Base-by-base conservation (phyloP, 1,284 basidiomycete species). In the Naganishia albida region DNA sequence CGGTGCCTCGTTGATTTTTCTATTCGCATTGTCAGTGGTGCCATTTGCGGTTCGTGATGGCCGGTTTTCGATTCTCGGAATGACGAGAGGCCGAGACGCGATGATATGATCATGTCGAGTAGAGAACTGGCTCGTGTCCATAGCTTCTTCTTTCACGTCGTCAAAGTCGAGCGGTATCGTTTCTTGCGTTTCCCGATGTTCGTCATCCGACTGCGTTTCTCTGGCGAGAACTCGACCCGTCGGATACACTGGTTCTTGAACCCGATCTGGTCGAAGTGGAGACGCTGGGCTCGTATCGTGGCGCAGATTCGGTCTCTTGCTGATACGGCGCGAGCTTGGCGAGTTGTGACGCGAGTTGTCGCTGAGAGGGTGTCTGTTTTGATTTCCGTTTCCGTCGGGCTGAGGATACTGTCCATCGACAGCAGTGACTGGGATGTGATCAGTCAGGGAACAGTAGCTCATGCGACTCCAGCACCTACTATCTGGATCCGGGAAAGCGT, bases 341-440 rank as follows among this genome's bases (percentile, higher is more conserved):
- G 57, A 50, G 16, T 60, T 60, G 23, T 60, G 57, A 15, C 13
- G 34, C 10, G 46, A 60, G 57, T 20, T 60, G 15, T 60, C 23
- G 38, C 57, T 60, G 23, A 60, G 40, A 20, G 57, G 57, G 1
- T 50, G 16, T 49, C 57, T 25, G 25, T 30, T 30, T 28, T 16
- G 49, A 51, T 28, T 28, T 34, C 15, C 26, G 12, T 10, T 30
- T 28, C 26, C 30, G 15, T 51, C 49, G 25, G 6, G 46, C 13
- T 15, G 1, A 15, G 25, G 28, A 13, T 30, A 12, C 30, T 13
- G 23, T 28, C 3, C 49, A 3, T 28, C 2, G 18, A 51, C 25
- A 12, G 25, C 25, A 51, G 8, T 16, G 30, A 4, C 23, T 28
- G 18, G 15, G 28, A 51, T 18, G 12, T 20, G 20, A 23, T 25